Evolutionary conservation across 768 basidiomycete species (phyloP), one percentile per base, ranked within the genome.

Genomic region (Mycena vitilis): DNA sequence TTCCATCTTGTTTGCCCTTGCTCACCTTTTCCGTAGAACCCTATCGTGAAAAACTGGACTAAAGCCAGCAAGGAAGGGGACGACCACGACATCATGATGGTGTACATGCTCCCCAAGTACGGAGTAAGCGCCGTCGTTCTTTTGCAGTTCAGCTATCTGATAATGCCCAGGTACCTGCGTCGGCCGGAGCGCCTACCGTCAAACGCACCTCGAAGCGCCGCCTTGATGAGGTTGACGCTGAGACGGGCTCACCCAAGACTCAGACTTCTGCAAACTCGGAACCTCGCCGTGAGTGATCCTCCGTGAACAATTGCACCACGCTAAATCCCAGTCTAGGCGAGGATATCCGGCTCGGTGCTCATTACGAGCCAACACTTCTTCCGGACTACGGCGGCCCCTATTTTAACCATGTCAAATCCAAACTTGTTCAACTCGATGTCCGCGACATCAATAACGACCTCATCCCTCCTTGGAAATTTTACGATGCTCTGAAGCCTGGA

Each of bases 91-190:
- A n/a, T 63, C 5, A 63, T 63, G 18, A 37, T 44, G 0, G 18
- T 63, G 18, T 20, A 9, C 3, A 63, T 53, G 2, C 52, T 53
- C 13, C 54, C 54, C 15, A 63, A 63, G 25, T 54, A 63, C 16
- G 45, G 58, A 0, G 58, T 59, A n/a, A n/a, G 13, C 7, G 58
- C 5, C 7, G 4, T 4, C 7, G 11, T 57, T n/a, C n/a, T n/a
- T n/a, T n/a, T n/a, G n/a, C n/a, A n/a, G 9, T 44, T 23, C 38
- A 4, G 23, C 16, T 15, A 7, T 9, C 11, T 23, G 23, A 15
- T 12, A 7, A 9, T 25, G 12, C 13, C 25, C 10, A 30, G 23
- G 2, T 45, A 30, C 23, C 57, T 6, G 57, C 40, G 3, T 8
- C 57, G 4, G 42, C 53, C 11, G 53, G 30, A 36, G 53, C 30